Base-by-base conservation (phyloP, 331 rosid species). In the Quercus phellos region DNA sequence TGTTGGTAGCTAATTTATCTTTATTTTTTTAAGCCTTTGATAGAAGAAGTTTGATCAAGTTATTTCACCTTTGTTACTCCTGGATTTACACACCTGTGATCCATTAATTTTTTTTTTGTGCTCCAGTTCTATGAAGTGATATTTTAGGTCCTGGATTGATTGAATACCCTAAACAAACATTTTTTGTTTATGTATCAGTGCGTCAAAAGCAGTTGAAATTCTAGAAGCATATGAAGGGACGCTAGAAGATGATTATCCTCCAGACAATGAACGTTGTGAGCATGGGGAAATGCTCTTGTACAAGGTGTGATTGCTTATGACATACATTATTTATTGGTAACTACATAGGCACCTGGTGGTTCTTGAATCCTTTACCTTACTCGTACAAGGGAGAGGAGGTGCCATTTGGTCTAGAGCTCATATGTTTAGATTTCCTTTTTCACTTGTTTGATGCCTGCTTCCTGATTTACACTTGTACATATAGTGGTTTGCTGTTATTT, bases 191-290 rank as follows among this genome's bases (percentile, higher is more conserved):
- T 85, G 70, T 68, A 34, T 63, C 82, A 95, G 99, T 80, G 89
- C 90, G 17, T 78, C 90, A 54, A 95, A 95, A 84, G 98, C 99
- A 10, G 94, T 95, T 82, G 99, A 95, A 83, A 95, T 95, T 86
- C 86, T 95, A 85, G 99, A 95, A 90, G 99, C 99, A 68, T 95
- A 95, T 76, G 99, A 92, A 83, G 99, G 99, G 72, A 95, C 99
- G 3, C 88, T 95, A 42, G 99, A 95, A 86, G 97, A 93, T 77
- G 98, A 92, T 86, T 72, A 88, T 80, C 99, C 98, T 86, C 98
- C 98, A 18, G 98, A 91, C 14, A 90, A 91, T 89, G 99, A 95
- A 78, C 94, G 99, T 68, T 91, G 91, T 63, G 99, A 95, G 86
- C 99, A 95, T 80, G 99, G 98, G 79, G 99, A 92, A 86, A 95